Conservation (phyloP, 2,329 filamentous ascomycete species). For the Fusarium buharicum region DNA sequence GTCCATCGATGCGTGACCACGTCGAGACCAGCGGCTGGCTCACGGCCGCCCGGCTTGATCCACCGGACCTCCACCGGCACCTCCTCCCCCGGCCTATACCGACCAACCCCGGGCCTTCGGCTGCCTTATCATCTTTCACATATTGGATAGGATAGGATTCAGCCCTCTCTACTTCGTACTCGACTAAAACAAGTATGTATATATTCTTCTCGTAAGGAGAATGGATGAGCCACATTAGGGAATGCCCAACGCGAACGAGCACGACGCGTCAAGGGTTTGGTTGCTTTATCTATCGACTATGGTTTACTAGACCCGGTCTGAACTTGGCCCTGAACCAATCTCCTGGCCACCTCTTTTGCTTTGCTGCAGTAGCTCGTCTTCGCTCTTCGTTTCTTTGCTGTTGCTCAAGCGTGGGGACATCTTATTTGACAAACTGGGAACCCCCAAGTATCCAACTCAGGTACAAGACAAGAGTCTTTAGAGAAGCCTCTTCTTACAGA, state of each 20-base stretch:
- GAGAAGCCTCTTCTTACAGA: no score
- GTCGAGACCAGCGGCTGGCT: constrained; percentile 42
- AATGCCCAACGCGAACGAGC: constrained; percentile 9
- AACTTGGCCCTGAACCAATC: constrained; percentile 14
- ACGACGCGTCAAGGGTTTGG: constrained; percentile 16
- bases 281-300: constrained; percentile 3
- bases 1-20: constrained; percentile 44
- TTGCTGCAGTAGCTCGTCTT: not conserved
- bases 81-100: constrained; percentile 36
- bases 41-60: constrained; percentile 37
- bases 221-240: constrained; percentile 5
- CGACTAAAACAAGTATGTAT: not conserved
- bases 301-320: constrained; percentile 8
- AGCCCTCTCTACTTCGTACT: constrained; percentile 3
- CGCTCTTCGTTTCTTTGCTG: constrained; percentile 9
- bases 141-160: constrained; percentile 17
- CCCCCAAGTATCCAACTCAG: no score
- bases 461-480: no score
- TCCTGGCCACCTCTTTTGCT: constrained; percentile 4
- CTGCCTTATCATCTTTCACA: constrained; percentile 24
- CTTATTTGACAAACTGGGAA: not conserved
- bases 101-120: constrained; percentile 30
- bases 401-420: constrained; percentile 12
- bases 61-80: constrained; percentile 36
- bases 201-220: not conserved